phyloP scores from a whole-genome alignment of 202 grass and related monocot species.

The Carex sylvatica region DNA sequence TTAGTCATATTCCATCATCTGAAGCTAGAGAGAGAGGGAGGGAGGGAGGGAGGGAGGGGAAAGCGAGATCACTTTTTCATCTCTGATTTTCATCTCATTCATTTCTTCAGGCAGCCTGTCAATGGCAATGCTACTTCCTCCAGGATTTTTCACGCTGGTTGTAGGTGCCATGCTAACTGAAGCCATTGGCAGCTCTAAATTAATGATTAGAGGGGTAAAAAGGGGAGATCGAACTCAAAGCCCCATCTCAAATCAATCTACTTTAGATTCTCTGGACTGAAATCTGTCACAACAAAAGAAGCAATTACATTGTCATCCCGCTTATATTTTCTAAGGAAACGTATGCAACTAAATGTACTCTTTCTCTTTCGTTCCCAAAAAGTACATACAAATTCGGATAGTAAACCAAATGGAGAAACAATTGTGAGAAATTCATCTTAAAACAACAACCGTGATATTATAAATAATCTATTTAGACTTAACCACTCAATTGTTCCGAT shows the following conservation, averaged over 20 bases:
- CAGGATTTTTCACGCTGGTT: constrained; percentile 53
- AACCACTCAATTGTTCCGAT: not conserved
- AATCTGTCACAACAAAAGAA: not conserved
- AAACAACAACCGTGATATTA: not conserved
- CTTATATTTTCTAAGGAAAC: not conserved
- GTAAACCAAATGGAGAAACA: not conserved
- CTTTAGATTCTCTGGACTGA: not conserved
- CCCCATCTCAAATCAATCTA: constrained; percentile 8
- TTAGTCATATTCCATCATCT: not conserved
- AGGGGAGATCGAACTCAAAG: constrained; percentile 8
- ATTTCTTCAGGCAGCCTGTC: constrained; percentile 81
- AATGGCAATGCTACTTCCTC: constrained; percentile 41
- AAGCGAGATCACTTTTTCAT: constrained; percentile 61
- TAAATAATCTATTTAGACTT: not conserved
- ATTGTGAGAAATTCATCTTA: not conserved
- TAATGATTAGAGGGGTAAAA: not conserved
- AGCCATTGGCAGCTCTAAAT: constrained; percentile 43
- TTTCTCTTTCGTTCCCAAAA: not conserved
- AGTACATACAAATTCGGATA: not conserved
- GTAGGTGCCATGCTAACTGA: constrained; percentile 53
- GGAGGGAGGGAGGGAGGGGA: not conserved
- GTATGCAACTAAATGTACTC: constrained; percentile 1
- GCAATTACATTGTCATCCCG: not conserved
- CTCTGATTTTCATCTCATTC: constrained; percentile 92
- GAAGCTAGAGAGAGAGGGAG: not conserved